Evolutionary conservation across 768 basidiomycete species (phyloP).

Genomic region (Tulasnella calospora): DNA sequence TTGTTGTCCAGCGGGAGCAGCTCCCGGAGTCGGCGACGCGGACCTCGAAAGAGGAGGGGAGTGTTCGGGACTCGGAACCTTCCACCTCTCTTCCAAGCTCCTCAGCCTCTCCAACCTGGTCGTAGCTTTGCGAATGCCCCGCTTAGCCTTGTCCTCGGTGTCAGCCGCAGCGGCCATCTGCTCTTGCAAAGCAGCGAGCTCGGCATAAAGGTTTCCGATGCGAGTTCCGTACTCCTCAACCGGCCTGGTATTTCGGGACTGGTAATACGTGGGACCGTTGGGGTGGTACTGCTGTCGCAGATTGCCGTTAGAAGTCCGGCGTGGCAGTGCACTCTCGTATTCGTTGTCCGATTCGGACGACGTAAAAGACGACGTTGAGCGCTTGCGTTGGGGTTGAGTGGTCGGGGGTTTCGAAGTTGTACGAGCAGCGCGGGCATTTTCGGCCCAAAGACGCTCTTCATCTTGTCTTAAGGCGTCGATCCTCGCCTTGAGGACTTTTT

Average conservation of each 20-base stretch:
- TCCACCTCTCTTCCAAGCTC: conserved; percentile 8
- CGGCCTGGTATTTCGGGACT: neutral
- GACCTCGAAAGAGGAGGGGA: conserved; percentile 9
- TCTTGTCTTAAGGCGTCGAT: conserved; percentile 12
- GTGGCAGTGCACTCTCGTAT: neutral
- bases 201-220: neutral
- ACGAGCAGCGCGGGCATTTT: neutral
- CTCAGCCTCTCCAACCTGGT: conserved; percentile 10
- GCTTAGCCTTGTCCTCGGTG: conserved; percentile 13
- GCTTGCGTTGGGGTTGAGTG: neutral
- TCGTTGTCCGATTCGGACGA: conserved; percentile 7
- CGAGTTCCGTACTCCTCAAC: conserved; percentile 12
- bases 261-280: neutral
- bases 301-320: neutral
- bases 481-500: neutral
- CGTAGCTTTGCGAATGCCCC: conserved; percentile 17
- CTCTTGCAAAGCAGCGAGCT: conserved; percentile 7
- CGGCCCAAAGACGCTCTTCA: conserved; percentile 18
- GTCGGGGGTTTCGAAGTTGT: neutral
- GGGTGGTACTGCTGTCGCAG: neutral
- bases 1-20: neutral
- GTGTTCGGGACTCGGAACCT: neutral
- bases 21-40: neutral
- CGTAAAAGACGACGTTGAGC: neutral
- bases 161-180: neutral